Percentiles rank a stretch among this genome's conserved stretches.
Evolutionary conservation across 768 basidiomycete species (phyloP).

Genomic region (Trametes villosa): DNA sequence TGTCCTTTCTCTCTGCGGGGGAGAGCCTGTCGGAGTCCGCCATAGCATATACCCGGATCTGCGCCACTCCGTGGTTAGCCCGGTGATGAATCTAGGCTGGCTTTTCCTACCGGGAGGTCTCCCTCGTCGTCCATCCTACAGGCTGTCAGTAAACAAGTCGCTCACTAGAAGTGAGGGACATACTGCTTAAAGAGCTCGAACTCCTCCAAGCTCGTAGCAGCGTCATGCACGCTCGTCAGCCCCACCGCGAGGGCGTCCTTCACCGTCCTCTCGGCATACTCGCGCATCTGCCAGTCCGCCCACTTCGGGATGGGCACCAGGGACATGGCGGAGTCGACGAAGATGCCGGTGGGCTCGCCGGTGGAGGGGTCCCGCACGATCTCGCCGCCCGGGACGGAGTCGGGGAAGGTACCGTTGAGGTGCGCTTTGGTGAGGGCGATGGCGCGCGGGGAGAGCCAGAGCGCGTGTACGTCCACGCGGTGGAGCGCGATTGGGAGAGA

Average conservation of each 20-base stretch:
- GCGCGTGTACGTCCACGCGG: slow-evolving; percentile 83
- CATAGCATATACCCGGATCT: slow-evolving; percentile 45
- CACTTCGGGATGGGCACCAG: slow-evolving; percentile 71
- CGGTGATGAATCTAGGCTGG: too few species aligned
- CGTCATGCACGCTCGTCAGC: slow-evolving; percentile 88
- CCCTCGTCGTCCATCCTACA: slow-evolving; percentile 69
- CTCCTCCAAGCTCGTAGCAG: slow-evolving; percentile 51
- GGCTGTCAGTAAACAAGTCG: not conserved
- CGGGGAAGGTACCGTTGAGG: slow-evolving; percentile 38
- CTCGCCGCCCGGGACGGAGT: slow-evolving; percentile 67
- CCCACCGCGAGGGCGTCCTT: slow-evolving; percentile 77
- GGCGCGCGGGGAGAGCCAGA: slow-evolving; percentile 82
- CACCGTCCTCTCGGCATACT: slow-evolving; percentile 69
- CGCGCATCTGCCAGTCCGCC: slow-evolving; percentile 55
- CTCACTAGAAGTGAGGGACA: not conserved
- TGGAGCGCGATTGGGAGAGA: slow-evolving; percentile 73
- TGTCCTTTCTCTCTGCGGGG: slow-evolving; percentile 28
- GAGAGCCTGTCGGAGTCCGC: slow-evolving; percentile 43
- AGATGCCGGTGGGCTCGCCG: slow-evolving; percentile 77
- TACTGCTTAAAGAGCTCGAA: slow-evolving; percentile 68
- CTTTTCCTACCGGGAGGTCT: slow-evolving; percentile 63
- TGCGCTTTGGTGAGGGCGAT: slow-evolving; percentile 59
- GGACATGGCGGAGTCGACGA: slow-evolving; percentile 87
- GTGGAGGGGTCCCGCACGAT: slow-evolving; percentile 60
- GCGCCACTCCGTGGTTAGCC: not conserved